Evolutionary conservation across 2,329 filamentous ascomycete genomes (phyloP).

Genomic region (Chalara sp.): DNA sequence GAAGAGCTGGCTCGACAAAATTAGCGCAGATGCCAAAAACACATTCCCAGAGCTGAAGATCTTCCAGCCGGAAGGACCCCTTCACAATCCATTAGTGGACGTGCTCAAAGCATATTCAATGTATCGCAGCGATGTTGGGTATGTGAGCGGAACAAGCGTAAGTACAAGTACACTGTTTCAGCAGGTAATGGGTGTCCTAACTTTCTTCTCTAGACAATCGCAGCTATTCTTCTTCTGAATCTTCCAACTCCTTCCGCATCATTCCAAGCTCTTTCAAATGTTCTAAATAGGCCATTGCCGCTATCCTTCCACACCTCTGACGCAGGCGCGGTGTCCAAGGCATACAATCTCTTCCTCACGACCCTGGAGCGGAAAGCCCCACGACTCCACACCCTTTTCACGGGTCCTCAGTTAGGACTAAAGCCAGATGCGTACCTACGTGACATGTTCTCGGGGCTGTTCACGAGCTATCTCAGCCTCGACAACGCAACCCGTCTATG

Average conservation of each 20-base stretch:
- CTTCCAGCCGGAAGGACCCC: constrained; percentile 47
- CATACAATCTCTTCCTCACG: constrained; percentile 62
- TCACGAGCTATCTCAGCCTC: constrained; percentile 55
- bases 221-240: constrained; percentile 67
- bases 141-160: constrained; percentile 68
- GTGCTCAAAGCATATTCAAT: constrained; percentile 73
- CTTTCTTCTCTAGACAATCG: constrained; percentile 48
- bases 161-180: constrained; percentile 29
- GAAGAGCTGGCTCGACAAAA: constrained; percentile 54
- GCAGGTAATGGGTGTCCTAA: background rate
- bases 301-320: constrained; percentile 71
- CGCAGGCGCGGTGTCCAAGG: constrained; percentile 57
- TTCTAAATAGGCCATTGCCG: constrained; percentile 69
- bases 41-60: constrained; percentile 70
- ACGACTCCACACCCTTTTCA: constrained; percentile 57
- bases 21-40: constrained; percentile 55
- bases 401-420: constrained; percentile 37
- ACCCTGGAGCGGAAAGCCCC: constrained; percentile 59
- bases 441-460: constrained; percentile 56
- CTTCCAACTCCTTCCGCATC: constrained; percentile 54
- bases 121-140: constrained; percentile 78
- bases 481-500: constrained; percentile 68
- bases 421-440: constrained; percentile 48
- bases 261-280: constrained; percentile 68
- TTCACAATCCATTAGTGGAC: constrained; percentile 62